Conservation (phyloP, 805 yeast genomes). For the Schizosaccharomyces pombe region ASM294v3 CU329670.1:1180501-1181000, state of each 20-base stretch:
- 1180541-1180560: slow-evolving; percentile 33
- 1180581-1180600: slow-evolving; percentile 30
- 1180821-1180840: background rate
- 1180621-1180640: slow-evolving; percentile 77
- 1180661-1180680: slow-evolving; percentile 47
- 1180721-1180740: slow-evolving; percentile 42
- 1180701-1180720: slow-evolving; percentile 35
- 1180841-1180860: background rate
- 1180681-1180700: slow-evolving; percentile 58
- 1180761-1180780: slow-evolving; percentile 11
- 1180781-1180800: background rate
- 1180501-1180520: slow-evolving; percentile 71
- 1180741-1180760: slow-evolving; percentile 29
- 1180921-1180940: too few relatives aligned
- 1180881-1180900: background rate
- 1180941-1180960: too few relatives aligned
- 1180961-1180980: too few relatives aligned
- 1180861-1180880: background rate
- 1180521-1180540: slow-evolving; percentile 42
- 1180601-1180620: slow-evolving; percentile 61
- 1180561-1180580: slow-evolving; percentile 55
- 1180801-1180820: background rate
- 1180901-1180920: too few relatives aligned
- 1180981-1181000: too few relatives aligned
- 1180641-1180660: slow-evolving; percentile 43